Evolutionary conservation across 257 asterid species (phyloP), one percentile per base, ranked within the genome.

Genomic region (Jaltomata sinuosa): DNA sequence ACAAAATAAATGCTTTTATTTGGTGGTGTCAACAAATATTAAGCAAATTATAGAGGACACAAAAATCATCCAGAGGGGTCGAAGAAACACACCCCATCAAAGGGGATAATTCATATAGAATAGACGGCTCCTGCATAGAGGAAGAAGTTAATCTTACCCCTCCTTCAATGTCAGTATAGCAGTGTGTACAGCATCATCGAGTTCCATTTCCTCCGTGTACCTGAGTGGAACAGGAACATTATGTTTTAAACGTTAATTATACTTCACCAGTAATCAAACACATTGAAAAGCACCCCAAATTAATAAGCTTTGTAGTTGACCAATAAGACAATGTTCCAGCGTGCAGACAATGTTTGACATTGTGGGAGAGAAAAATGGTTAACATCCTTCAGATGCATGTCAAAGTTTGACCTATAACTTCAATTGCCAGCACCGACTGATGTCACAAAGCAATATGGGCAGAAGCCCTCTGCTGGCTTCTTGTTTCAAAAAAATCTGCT

Each of bases 141-240:
- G 62, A 77, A 77, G 8, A 77, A 77, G 25, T 77, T 77, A 77
- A 29, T 49, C 91, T 87, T 89, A 97, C 99, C 99, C 99, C 89
- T 97, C 99, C 91, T 97, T 97, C 83, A 97, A 90, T 29, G 99
- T 97, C 93, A 97, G 88, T 78, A 97, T 97, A 59, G 99, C 99
- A 11, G 98, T 97, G 94, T 97, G 99, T 62, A 97, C 99, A 84
- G 99, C 99, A 86, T 97, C 99, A 45, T 97, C 99, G 50, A 97
- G 98, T 87, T 97, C 99, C 97, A 94, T 97, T 83, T 95, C 99
- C 86, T 97, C 98, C 2, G 98, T 94, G 80, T 97, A 97, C 93
- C 99, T 97, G 91, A 49, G 36, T 4, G 34, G 62, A 76, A 77
- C 29, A 77, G 64, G 61, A 49, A 15, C 3, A 0, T 47, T 25